Base-by-base conservation (phyloP, 2,329 filamentous ascomycete genomes). In the Penicillium vulpinum region DNA sequence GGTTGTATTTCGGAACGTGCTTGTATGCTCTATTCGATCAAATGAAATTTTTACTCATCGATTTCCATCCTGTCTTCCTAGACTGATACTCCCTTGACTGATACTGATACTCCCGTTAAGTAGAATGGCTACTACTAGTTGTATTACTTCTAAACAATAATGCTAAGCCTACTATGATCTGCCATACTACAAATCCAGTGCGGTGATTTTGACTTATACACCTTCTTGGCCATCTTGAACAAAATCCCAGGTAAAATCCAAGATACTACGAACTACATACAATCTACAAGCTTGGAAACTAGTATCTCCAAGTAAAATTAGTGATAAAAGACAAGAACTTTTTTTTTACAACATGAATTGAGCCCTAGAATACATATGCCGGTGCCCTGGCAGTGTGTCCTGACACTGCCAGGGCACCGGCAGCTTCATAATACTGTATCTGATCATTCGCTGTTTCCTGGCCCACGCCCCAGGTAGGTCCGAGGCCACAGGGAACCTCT, bases 311-410 rank as follows among this genome's bases (percentile, higher is more conserved):
- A 46, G n/a, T 26, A 15, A 11, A 21, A 31, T 13, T 31, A 45
- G n/a, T 10, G 7, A 24, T 38, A 15, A 21, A 35, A 9, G 13
- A n/a, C 5, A 18, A 5, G 24, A 24, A 15, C 5, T 24, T 33
- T 22, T 24, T 33, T 22, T 46, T n/a, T 36, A 51, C 28, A 51
- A 33, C 33, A 21, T 52, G 21, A 45, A 33, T 21, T 36, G 16
- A 22, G 18, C 29, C 26, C 4, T 56, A 56, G 6, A 51, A 46
- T 56, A 56, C 54, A 56, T 45, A n/a, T 45, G 21, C 45, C 16
- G 21, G 53, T 51, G 33, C 53, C 47, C 41, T 22, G 28, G 35
- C 18, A 33, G 36, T 50, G 36, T 50, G 22, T 46, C 18, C 31
- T 10, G 11, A 36, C 22, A 33, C 29, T 24, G 28, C 48, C 39